These are phyloP conservation scores for Dacryopinax primogenitus DNA, from an alignment of 768 basidiomycete species.

Conservation along the genomic window DNA sequence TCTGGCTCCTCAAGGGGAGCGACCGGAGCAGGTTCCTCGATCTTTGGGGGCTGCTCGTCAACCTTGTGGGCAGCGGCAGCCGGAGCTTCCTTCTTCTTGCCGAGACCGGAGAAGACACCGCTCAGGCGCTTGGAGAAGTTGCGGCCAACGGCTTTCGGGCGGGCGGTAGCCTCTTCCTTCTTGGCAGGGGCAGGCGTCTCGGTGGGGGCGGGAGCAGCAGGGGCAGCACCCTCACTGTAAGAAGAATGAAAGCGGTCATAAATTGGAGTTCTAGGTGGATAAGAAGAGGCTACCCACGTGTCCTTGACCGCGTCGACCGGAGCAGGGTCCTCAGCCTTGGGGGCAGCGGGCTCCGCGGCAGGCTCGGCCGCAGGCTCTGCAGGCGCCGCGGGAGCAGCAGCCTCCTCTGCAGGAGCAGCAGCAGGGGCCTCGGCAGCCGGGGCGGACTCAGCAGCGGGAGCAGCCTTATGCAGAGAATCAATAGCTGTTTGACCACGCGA, in stretches of 20 bases:
- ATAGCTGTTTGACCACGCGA: too few relatives aligned
- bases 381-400: conserved; percentile 21
- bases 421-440: conserved; percentile 14
- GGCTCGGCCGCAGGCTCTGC: conserved; percentile 35
- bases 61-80: conserved; percentile 63
- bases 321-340: conserved; percentile 32
- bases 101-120: not conserved
- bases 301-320: conserved; percentile 40
- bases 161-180: conserved; percentile 28
- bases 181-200: conserved; percentile 33
- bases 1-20: conserved; percentile 74
- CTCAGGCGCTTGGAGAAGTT: conserved; percentile 9
- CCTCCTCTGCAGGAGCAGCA: conserved; percentile 11
- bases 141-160: conserved; percentile 13
- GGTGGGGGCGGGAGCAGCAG: conserved; percentile 22
- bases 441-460: conserved; percentile 23
- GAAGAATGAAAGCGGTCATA: conserved; percentile 9
- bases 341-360: conserved; percentile 24
- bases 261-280: conserved; percentile 8
- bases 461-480: conserved; percentile 12
- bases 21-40: conserved; percentile 68
- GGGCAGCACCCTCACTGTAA: conserved; percentile 15
- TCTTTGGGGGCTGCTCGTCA: conserved; percentile 77
- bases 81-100: conserved; percentile 12
- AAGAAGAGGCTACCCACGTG: conserved; percentile 36